Base-by-base conservation (phyloP, 2,329 filamentous ascomycete genomes). In the Colletotrichum salicis region DNA sequence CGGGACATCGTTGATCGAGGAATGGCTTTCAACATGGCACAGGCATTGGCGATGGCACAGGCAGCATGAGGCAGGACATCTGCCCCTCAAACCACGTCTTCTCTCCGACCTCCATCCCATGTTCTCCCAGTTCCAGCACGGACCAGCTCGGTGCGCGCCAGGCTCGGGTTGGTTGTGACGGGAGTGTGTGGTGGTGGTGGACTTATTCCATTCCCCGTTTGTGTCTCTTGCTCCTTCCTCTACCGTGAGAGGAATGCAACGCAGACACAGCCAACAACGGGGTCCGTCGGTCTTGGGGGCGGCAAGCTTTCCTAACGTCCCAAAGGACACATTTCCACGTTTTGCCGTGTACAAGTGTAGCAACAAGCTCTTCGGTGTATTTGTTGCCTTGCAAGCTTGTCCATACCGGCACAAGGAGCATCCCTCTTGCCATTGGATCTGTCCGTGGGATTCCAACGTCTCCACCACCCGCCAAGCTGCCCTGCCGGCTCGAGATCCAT, bases 271-370 rank as follows among this genome's bases (percentile, higher is more conserved):
- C 61, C 51, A 64, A 64, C 61, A 64, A 56, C 56, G 19, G n/a
- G 15, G 22, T 41, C 51, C 33, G 22, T 54, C n/a, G 5, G 22
- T 55, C 52, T n/a, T 29, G 13, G 24, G 51, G 33, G 33, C 52
- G 61, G 31, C 51, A 54, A 64, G 51, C 33, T 48, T 41, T 55
- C 48, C 13, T 33, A n/a, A 31, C 4, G 24, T 55, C 52, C 33
- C 60, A 63, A 45, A 69, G 65, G 69, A 71, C 69, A 69, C 69
- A 63, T 56, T 60, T 71, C 70, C 60, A 60, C 67, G 41, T 60
- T 71, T 31, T 52, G 19, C 35, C 31, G 58, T 27, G 64, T 7
- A 68, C 41, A 68, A 68, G 68, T 56, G 37, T 41, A 19, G 19
- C 37, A 41, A 41, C 15, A 41, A 41, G 37, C 37, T 41, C 37